Base-by-base conservation (phyloP, 2,329 filamentous ascomycete species). In the Phialocephala subalpina region DNA sequence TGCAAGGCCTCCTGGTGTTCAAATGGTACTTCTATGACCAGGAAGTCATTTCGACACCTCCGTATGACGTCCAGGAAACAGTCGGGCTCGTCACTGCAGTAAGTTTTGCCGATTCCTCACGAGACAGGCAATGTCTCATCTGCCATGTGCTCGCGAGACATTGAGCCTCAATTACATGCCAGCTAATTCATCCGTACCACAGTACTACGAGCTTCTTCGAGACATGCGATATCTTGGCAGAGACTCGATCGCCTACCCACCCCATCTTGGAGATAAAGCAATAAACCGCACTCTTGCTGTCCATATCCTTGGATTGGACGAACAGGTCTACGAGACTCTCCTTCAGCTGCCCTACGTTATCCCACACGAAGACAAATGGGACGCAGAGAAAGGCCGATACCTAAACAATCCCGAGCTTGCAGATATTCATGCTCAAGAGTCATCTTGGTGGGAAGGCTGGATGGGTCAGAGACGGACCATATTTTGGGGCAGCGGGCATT, bases 331-430 rank as follows among this genome's bases (percentile, higher is more conserved):
- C n/a, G 58, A 65, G n/a, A 64, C 58, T 11, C 40, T 65, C 22
- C 47, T 49, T 25, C 58, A 47, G 35, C 63, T 65, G 35, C 63
- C 63, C 29, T 65, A 65, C n/a, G 36, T 65, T n/a, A 40, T 49
- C 33, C 57, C 63, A 11, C 25, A 60, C 47, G 62, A 64, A 53
- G 56, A 64, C 22, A 29, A 25, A 25, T 25, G 56, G 22, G 29
- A 61, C 38, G 11, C 22, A 36, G 45, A 64, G 5, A 53, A 35
- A 1, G 42, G 42, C 14, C 29, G 36, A 40, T 27, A 58, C 42
- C 8, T 63, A 29, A 55, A 22, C 12, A 42, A 63, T 9, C 7
- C 14, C 3, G 55, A 63, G 14, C 14, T 63, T n/a, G 56, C n/a
- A 22, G 52, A 40, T 16, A n/a, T 27, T 22, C 62, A 63, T 20